Evolutionary conservation across 768 basidiomycete species (phyloP), one percentile per base, ranked within the genome.

Genomic region (Lactarius psammicola): DNA sequence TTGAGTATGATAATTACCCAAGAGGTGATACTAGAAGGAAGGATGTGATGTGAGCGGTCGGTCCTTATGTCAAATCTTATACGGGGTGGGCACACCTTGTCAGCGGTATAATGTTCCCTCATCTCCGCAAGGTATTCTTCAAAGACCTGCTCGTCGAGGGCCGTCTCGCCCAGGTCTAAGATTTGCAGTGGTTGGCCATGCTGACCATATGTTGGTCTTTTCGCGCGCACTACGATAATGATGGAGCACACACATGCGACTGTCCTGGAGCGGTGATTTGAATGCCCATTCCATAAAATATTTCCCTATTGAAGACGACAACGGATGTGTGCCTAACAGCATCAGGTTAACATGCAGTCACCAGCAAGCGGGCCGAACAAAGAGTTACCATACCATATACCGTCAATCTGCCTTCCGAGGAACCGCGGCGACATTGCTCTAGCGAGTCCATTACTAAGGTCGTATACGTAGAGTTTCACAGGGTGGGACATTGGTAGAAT

Each of bases 201-300:
- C 88, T 95, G 42, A 1, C 34, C 23, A 17, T 6, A 53, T 28
- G 62, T 60, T 20, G 58, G 8, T 31, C 6, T 28, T 40, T 59
- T 2, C 59, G 58, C 30, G 61, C 26, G 61, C 54, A 42, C 26
- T 31, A n/a, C 13, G 49, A 67, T 23, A 6, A 49, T 6, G 5
- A 66, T 7, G 23, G 9, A 20, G 11, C 31, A 79, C 90, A 66
- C 74, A 92, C 92, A 78, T 94, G 93, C 2, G 95, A 94, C 70
- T 79, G 80, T 17, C 95, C 94, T 0, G 95, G 95, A 1, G 71
- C 69, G 0, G 89, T 86, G 28, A 83, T 83, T 56, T 72, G 77
- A 64, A 98, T 94, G 2, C 95, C 95, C 70, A 87, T 91, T 2
- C 95, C 95, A 75, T 94, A 98, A 72, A 92, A 96, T 33, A 92